Base-by-base conservation (phyloP, 2,329 filamentous ascomycete species). In the Lachnellula arida region DNA sequence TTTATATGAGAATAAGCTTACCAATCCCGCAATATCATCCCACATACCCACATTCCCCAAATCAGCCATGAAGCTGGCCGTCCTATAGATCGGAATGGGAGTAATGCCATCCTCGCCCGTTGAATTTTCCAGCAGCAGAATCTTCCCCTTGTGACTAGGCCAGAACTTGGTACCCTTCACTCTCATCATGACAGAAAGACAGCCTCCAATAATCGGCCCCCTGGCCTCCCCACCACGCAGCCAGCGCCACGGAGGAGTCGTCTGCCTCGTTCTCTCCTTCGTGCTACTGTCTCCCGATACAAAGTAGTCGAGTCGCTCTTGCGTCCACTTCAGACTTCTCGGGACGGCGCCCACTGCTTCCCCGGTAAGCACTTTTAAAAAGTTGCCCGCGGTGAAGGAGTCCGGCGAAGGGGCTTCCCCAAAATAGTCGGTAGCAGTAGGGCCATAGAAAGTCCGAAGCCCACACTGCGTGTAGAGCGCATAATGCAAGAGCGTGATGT, bases 371-470 rank as follows among this genome's bases (percentile, higher is more conserved):
- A 62, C 61, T 9, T 59, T 34, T 1, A 62, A 53, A 23, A 68
- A 68, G 51, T 64, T 53, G 5, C 54, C 39, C 0, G 42, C 22
- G 1, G 63, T 65, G 48, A 69, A 68, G 8, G 37, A 7, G 14
- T 60, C 42, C 5, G 60, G 63, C 37, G 44, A 52, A 9, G 59
- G 60, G 34, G 53, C 53, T 11, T 71, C 67, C 0, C 55, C 63
- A 43, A 68, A 66, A 23, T 68, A 56, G 0, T 65, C 53, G 4
- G 71, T 44, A 11, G 60, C 57, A 17, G 54, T 58, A 1, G 69
- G 67, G 3, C 68, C 68, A 50, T 70, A 70, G 55, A 71, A 71
- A 8, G 60, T 67, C 12, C 59, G 61, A 12, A 70, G 46, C 44
- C 60, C 44, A 4, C 58, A 44, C 48, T 63, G 43, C 4, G 54